phyloP scores from a whole-genome alignment of 345 rosid genomes.

The Salix dunnii region DNA sequence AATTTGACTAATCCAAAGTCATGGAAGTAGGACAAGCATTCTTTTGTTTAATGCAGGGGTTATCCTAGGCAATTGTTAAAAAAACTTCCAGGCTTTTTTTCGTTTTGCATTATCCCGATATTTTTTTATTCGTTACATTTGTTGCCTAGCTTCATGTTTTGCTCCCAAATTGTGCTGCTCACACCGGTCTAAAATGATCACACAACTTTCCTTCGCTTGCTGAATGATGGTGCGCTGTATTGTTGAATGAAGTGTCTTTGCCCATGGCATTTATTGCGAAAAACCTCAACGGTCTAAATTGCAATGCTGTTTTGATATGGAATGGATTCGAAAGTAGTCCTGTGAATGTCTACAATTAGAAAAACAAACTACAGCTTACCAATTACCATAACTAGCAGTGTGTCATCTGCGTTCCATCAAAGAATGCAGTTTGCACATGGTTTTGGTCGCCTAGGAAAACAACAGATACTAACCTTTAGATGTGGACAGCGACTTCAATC shows the following conservation, averaged over 20 bases:
- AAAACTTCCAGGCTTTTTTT: background rate
- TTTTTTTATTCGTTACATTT: background rate
- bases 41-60: background rate
- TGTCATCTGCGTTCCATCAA: background rate
- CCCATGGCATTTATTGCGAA: background rate
- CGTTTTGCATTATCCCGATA: background rate
- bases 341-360: background rate
- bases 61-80: background rate
- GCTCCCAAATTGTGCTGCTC: background rate
- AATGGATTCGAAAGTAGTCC: too few species aligned
- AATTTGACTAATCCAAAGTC: constrained; percentile 32
- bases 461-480: too few species aligned
- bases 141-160: background rate
- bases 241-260: background rate
- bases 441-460: too few species aligned
- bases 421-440: too few species aligned
- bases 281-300: background rate
- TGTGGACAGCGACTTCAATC: too few species aligned
- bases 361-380: background rate
- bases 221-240: background rate
- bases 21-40: constrained; percentile 3
- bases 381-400: background rate
- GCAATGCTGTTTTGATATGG: background rate
- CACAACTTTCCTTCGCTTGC: background rate
- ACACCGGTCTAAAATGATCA: background rate